Evolutionary conservation across 257 asterid species (phyloP).

Genomic region (Nicotiana knightiana): DNA sequence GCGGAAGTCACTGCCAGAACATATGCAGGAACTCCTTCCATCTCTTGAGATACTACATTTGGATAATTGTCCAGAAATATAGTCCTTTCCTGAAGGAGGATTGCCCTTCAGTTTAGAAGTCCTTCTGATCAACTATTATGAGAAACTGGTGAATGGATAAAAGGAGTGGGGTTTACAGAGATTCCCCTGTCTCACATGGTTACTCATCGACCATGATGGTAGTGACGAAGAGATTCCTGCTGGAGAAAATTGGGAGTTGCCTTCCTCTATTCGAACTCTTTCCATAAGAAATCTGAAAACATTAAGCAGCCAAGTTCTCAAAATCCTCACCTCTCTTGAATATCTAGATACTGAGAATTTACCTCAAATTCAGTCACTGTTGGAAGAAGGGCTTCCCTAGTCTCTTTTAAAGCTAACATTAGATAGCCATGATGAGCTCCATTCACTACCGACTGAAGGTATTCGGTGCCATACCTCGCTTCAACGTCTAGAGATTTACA

Average conservation of each 20-base stretch:
- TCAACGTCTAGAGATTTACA: too few relatives aligned
- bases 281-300: too few relatives aligned
- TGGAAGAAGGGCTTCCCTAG: background rate
- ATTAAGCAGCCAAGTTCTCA: too few relatives aligned
- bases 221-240: background rate
- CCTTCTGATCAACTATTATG: background rate
- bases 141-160: background rate
- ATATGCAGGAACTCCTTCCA: conserved; percentile 3
- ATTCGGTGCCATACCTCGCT: too few relatives aligned
- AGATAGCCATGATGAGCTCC: background rate
- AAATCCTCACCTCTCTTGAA: too few relatives aligned
- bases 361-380: background rate
- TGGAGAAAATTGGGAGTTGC: background rate
- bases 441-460: background rate
- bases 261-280: too few relatives aligned
- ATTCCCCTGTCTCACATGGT: background rate
- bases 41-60: background rate
- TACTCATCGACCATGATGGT: background rate
- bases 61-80: background rate
- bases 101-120: background rate
- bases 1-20: background rate
- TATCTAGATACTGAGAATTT: too few relatives aligned
- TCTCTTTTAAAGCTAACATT: background rate
- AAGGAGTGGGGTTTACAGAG: background rate
- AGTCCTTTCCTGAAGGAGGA: conserved; percentile 8